These are phyloP conservation scores for Pseudocercospora vitis DNA, from an alignment of 2,329 filamentous ascomycete species.

Conservation along the genomic window DNA sequence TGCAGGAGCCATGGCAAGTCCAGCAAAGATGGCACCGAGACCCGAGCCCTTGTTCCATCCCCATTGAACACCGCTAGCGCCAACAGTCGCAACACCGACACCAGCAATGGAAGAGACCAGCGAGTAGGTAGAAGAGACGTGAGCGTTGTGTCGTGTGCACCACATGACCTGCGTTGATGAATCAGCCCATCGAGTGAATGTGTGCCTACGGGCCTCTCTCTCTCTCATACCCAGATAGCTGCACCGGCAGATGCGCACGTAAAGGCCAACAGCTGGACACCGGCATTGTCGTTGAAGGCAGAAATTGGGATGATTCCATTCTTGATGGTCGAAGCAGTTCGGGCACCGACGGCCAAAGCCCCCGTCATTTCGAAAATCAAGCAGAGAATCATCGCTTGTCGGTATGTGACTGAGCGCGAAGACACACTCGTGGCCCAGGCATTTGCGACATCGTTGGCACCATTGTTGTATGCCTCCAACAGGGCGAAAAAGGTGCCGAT, in stretches of 20 bases:
- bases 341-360: conserved; percentile 51
- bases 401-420: conserved; percentile 53
- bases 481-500: conserved; percentile 64
- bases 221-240: conserved; percentile 44
- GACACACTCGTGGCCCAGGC: conserved; percentile 55
- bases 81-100: conserved; percentile 53
- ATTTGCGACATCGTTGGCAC: conserved; percentile 54
- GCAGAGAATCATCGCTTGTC: conserved; percentile 51
- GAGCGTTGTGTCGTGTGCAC: conserved; percentile 55
- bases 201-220: too few species aligned
- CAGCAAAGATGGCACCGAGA: conserved; percentile 44
- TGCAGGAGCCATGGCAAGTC: conserved; percentile 51
- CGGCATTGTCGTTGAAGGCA: conserved; percentile 51
- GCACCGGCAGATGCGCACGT: conserved; percentile 48
- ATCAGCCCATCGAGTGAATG: background rate
- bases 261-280: conserved; percentile 45
- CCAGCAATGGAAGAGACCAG: conserved; percentile 55
- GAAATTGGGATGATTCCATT: conserved; percentile 57
- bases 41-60: conserved; percentile 39
- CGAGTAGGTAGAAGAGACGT: conserved; percentile 63
- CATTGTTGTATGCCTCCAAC: conserved; percentile 65
- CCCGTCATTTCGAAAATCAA: conserved; percentile 54
- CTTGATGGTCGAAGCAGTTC: conserved; percentile 61
- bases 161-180: conserved; percentile 47
- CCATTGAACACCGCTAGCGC: conserved; percentile 50